Evolutionary conservation across 2,329 filamentous ascomycete genomes (phyloP), one percentile per base, ranked within the genome.

Genomic region (Tolypocladium endophyticum): DNA sequence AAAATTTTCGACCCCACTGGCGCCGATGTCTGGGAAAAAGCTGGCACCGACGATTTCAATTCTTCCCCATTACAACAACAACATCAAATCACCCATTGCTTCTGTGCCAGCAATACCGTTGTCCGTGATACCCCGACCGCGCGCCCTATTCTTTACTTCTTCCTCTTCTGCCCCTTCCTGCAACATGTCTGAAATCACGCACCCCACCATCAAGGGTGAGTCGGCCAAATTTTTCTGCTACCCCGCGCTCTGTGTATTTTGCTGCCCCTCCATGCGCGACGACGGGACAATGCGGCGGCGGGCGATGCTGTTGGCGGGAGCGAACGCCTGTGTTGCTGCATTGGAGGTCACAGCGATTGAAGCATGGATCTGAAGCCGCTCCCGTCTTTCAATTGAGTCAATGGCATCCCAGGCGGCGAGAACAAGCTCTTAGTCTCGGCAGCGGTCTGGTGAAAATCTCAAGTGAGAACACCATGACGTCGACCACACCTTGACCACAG

Each of bases 141-240:
- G 30, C 50, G 50, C 50, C 23, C 20, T 20, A 11, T 53, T 35
- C 30, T 35, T 30, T 30, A 55, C 54, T 38, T 36, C 53, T 11
- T 41, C 54, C 25, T 23, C 53, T 11, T 41, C 54, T 16, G 35
- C 30, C 14, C 16, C 20, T 9, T 53, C 50, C 18, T 23, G 28
- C 50, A 35, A 18, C 66, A 83, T 82, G 80, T 75, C 76, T 65
- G 81, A 83, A 66, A 81, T 83, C 68, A 76, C 76, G 61, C 81
- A 84, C 75, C 72, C 73, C 68, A 84, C 81, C 70, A 84, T 84
- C 74, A 76, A 83, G 74, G 81, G 81, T 83, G 76, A 63, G 79
- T 77, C 43, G 23, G 56, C 54, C 23, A 3, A 39, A n/a, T 36
- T 56, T 33, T 55, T 20, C 23, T 56, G 30, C 7, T 33, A 50